Conservation (phyloP, 2,329 filamentous ascomycete genomes). For the Aureobasidium sp. region DNA sequence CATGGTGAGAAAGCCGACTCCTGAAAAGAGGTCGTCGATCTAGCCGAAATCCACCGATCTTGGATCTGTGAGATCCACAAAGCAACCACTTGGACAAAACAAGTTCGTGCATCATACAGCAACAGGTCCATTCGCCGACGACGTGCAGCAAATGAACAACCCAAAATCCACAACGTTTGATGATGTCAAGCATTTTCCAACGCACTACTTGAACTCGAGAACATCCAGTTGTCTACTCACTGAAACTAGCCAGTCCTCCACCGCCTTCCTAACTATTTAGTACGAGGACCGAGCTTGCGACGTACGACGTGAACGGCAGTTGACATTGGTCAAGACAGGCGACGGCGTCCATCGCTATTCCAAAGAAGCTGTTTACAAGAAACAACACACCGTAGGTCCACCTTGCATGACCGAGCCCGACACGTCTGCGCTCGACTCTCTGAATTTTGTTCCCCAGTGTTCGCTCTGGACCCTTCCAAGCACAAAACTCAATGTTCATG, state of each 20-base stretch:
- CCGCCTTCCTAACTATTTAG: slow-evolving; percentile 6
- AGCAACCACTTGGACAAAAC: neutral
- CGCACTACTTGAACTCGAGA: slow-evolving; percentile 2
- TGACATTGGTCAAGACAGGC: neutral
- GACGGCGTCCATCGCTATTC: neutral
- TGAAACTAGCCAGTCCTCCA: slow-evolving; percentile 4
- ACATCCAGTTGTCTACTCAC: neutral
- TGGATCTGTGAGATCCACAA: slow-evolving; percentile 7
- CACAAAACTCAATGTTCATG: neutral
- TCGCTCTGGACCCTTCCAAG: neutral
- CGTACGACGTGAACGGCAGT: neutral
- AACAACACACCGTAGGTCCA: slow-evolving; percentile 4
- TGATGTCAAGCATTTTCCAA: neutral
- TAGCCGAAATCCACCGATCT: neutral
- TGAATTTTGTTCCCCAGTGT: neutral
- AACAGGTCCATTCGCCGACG: neutral
- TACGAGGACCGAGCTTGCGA: neutral
- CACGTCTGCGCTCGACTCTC: neutral
- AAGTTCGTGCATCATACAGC: neutral
- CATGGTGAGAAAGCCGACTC: slow-evolving; percentile 1
- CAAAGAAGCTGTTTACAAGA: neutral
- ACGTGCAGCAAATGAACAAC: neutral
- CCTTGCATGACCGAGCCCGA: neutral
- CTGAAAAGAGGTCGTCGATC: slow-evolving; percentile 1
- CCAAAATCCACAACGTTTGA: neutral